phyloP scores from a whole-genome alignment of 1,139 yeast genomes.

The Yamadazyma pseudoaaseri region DNA sequence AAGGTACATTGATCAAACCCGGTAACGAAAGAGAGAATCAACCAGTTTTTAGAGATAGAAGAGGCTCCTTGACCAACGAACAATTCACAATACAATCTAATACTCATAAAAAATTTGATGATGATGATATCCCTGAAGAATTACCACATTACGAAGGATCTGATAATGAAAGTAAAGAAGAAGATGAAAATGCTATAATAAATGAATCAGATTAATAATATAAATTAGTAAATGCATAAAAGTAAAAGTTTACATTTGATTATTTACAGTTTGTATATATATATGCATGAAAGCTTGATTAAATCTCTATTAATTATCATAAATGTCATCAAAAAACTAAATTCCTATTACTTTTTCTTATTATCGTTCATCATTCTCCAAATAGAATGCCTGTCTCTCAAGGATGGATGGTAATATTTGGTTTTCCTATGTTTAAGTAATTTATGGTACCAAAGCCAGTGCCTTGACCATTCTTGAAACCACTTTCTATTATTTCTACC shows the following conservation, averaged over 20 bases:
- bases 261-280: background rate
- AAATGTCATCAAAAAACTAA: background rate
- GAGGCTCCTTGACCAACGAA: conserved; percentile 17
- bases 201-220: conserved; percentile 30
- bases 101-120: conserved; percentile 45
- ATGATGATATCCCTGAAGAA: conserved; percentile 28
- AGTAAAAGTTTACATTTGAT: background rate
- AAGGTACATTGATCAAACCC: conserved; percentile 73
- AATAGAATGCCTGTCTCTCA: conserved; percentile 55
- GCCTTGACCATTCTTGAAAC: conserved; percentile 6
- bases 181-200: conserved; percentile 24
- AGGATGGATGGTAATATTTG: conserved; percentile 35
- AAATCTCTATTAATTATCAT: background rate
- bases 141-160: conserved; percentile 20
- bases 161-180: conserved; percentile 17
- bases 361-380: conserved; percentile 78
- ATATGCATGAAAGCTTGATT: no score
- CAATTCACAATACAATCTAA: conserved; percentile 8
- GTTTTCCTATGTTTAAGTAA: conserved; percentile 14
- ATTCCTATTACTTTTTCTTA: conserved; percentile 23
- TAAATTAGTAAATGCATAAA: no score
- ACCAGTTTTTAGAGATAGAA: conserved; percentile 44
- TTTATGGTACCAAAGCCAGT: background rate
- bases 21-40: conserved; percentile 58
- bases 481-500: conserved; percentile 3